A percentile compares a stretch with the other conserved stretches of the same genome.
Evolutionary conservation across 2,329 filamentous ascomycete species (phyloP).

Genomic region (Colletotrichum sp.): DNA sequence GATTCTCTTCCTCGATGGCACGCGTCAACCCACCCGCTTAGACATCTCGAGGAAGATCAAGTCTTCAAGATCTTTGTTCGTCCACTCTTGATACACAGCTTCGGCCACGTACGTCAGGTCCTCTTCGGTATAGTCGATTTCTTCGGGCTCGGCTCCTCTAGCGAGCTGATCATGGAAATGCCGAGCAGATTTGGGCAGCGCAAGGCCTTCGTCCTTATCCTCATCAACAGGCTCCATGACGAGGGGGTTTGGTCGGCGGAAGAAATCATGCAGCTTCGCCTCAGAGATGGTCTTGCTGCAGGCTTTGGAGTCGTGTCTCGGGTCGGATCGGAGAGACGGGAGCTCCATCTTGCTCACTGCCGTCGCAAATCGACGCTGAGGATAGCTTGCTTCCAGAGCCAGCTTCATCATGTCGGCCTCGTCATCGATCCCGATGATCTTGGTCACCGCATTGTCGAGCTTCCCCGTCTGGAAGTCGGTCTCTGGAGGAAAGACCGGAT

Average conservation of each 20-base stretch:
- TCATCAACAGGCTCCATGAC: conserved; percentile 18
- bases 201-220: conserved; percentile 12
- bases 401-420: not conserved
- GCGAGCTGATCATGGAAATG: conserved; percentile 11
- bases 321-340: conserved; percentile 4
- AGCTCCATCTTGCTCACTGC: not conserved
- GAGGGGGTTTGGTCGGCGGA: not conserved
- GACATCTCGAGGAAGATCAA: not conserved
- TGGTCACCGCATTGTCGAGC: not conserved
- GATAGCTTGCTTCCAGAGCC: not conserved
- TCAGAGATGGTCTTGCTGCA: not conserved
- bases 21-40: not conserved
- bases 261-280: not conserved
- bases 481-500: not conserved
- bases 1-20: not conserved
- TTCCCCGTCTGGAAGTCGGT: not conserved
- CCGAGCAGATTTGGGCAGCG: not conserved
- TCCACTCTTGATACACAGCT: not conserved
- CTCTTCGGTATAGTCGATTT: conserved; percentile 4
- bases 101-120: not conserved
- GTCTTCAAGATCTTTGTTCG: not conserved
- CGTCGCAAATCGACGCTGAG: not conserved
- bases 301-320: not conserved
- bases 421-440: not conserved
- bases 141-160: not conserved